Base-by-base conservation (phyloP, 768 basidiomycete genomes). In the Tulasnella sp. region DNA sequence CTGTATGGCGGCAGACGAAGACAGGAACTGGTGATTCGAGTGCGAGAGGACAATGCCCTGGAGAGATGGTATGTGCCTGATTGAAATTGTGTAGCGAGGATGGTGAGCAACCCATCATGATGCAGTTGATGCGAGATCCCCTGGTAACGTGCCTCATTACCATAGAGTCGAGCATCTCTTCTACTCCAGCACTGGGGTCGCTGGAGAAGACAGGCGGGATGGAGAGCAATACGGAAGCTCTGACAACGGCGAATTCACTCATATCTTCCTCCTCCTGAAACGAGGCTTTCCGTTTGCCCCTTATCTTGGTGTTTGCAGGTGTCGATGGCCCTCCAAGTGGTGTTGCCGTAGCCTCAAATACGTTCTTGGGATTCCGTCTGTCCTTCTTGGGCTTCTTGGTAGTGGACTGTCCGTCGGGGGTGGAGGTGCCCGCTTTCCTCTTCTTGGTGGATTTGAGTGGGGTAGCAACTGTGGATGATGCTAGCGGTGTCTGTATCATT, bases 131-230 rank as follows among this genome's bases (percentile, higher is more conserved):
- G 45, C 22, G 4, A 24, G 17, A 19, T 15, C 19, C 12, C 34
- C 29, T 30, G n/a, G n/a, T n/a, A 50, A 72, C 79, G 65, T 67
- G 92, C 93, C 88, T 82, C 93, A 97, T 94, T 12, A 94, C 73
- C 86, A 96, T 86, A 7, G 87, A 88, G 70, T 97, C 92, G 17
- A 97, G 73, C 80, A 92, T 83, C 71, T 97, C 91, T 67, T 85
- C 81, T 17, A 81, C 87, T 5, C 93, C 93, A 42, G 70, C 73
- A 9, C 78, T 74, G n/a, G 84, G 79, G 70, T 86, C 80, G 44
- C 73, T 76, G 15, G 87, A 79, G 69, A 91, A 94, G 44, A 85
- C 76, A 1, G 92, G 92, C 27, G 92, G 80, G 15, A 96, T 77
- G 9, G 87, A 83, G 43, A 94, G 73, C 24, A 78, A 73, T 56